A percentile compares a stretch with the other conserved stretches of the same genome.
These are phyloP conservation scores for Pseudopithomyces maydicus DNA, from an alignment of 2,329 filamentous ascomycete genomes.

Conservation along the genomic window DNA sequence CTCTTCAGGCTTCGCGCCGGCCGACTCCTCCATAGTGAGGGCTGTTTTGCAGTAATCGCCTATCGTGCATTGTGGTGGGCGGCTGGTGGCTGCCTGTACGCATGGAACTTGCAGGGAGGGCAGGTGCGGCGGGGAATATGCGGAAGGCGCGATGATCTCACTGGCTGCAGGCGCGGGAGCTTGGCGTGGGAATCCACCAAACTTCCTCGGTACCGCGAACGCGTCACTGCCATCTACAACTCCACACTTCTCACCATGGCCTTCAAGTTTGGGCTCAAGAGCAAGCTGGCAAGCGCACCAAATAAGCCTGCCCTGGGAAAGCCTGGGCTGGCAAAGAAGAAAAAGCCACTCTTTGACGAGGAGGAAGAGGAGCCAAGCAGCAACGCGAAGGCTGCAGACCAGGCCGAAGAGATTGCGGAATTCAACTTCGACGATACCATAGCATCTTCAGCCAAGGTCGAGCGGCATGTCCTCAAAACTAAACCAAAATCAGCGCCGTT, in stretches of 20 bases:
- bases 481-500: slow-evolving; percentile 42
- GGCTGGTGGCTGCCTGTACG: too few relatives aligned
- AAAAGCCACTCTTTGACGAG: slow-evolving; percentile 55
- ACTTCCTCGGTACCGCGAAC: background rate
- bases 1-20: slow-evolving; percentile 21
- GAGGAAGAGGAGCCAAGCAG: slow-evolving; percentile 58
- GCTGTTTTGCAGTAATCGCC: slow-evolving; percentile 11
- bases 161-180: slow-evolving; percentile 23
- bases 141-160: slow-evolving; percentile 33
- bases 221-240: background rate
- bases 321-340: slow-evolving; percentile 31
- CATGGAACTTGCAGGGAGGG: background rate
- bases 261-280: slow-evolving; percentile 65
- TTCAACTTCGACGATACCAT: slow-evolving; percentile 62
- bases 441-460: slow-evolving; percentile 25
- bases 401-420: slow-evolving; percentile 61
- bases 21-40: slow-evolving; percentile 35
- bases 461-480: slow-evolving; percentile 27
- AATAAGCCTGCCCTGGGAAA: slow-evolving; percentile 22
- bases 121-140: slow-evolving; percentile 21
- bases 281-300: slow-evolving; percentile 51
- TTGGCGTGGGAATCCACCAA: slow-evolving; percentile 23
- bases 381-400: slow-evolving; percentile 42
- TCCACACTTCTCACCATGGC: slow-evolving; percentile 32
- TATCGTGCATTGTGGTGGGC: slow-evolving; percentile 22